These are phyloP conservation scores for Macrotyloma uniflorum DNA, from an alignment of 306 rosid species.

Conservation along the genomic window DNA sequence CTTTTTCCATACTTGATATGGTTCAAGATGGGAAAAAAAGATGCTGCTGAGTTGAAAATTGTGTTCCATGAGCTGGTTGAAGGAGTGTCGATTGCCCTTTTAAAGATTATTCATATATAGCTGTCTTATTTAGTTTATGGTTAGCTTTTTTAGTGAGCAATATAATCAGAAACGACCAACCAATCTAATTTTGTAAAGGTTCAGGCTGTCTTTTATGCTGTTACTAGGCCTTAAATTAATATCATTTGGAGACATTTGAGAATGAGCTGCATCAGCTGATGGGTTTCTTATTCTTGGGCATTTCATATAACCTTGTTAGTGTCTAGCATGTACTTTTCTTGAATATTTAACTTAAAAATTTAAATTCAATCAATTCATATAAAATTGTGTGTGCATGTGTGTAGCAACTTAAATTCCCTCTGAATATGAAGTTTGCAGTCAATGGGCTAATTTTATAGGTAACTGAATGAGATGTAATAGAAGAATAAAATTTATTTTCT, in stretches of 20 bases:
- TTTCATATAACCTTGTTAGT: not conserved
- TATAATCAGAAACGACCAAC: constrained; percentile 10
- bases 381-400: no score
- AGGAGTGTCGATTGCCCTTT: not conserved
- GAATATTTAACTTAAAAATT: not conserved
- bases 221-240: constrained; percentile 27
- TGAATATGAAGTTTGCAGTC: constrained; percentile 23
- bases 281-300: constrained; percentile 17
- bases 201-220: constrained; percentile 22
- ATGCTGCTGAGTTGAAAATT: constrained; percentile 21
- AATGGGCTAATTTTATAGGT: constrained; percentile 30
- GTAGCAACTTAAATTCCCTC: not conserved
- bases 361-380: not conserved
- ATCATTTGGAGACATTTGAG: constrained; percentile 26
- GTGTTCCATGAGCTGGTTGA: not conserved
- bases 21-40: not conserved
- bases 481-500: not conserved
- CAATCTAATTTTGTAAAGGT: constrained; percentile 18
- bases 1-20: constrained; percentile 7
- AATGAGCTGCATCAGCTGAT: constrained; percentile 27
- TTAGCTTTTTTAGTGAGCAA: constrained; percentile 18
- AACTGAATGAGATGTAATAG: constrained; percentile 9
- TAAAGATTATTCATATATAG: constrained; percentile 6
- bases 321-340: not conserved
- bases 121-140: constrained; percentile 20